A percentile compares a stretch with the other conserved stretches of the same genome.
phyloP scores from a whole-genome alignment of 2,329 filamentous ascomycete species.

The Sarocladium brachiariae region DNA sequence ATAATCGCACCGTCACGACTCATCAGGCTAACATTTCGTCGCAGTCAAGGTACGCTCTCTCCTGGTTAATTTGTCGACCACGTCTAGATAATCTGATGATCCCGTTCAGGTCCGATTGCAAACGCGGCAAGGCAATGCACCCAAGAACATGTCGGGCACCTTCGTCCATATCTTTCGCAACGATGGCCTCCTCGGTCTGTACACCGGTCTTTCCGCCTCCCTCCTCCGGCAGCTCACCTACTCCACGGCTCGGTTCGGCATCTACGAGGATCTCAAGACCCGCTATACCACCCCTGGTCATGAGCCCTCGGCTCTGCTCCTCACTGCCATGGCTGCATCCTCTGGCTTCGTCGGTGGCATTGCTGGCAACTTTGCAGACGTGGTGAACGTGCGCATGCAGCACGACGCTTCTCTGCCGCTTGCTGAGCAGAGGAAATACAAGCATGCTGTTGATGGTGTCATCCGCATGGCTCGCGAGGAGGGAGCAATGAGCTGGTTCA shows the following conservation, averaged over 20 bases:
- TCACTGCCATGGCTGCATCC: conserved; percentile 73
- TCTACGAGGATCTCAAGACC: conserved; percentile 89
- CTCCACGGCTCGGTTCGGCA: conserved; percentile 90
- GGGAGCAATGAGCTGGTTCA: conserved; percentile 68
- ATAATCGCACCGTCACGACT: background rate
- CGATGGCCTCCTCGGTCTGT: conserved; percentile 74
- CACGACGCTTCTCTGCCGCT: conserved; percentile 74
- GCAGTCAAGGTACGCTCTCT: conserved; percentile 41
- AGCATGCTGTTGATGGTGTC: conserved; percentile 79
- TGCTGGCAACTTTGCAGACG: conserved; percentile 83
- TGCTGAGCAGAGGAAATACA: conserved; percentile 76
- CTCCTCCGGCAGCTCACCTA: conserved; percentile 93
- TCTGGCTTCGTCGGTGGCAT: conserved; percentile 87
- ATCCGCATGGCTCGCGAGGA: conserved; percentile 82
- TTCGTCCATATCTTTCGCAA: conserved; percentile 72
- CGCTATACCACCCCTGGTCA: conserved; percentile 38
- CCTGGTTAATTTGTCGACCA: too few species aligned
- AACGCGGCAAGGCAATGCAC: conserved; percentile 68
- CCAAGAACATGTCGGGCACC: conserved; percentile 78
- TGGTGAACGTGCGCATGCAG: conserved; percentile 98
- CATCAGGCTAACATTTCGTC: conserved; percentile 14
- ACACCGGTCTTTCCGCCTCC: conserved; percentile 86
- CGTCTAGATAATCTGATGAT: too few species aligned
- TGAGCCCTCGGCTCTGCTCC: conserved; percentile 62
- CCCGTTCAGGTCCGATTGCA: conserved; percentile 77